Base-by-base conservation (phyloP, 495 filamentous ascomycete species). In the Annulohypoxylon moriforme region DNA sequence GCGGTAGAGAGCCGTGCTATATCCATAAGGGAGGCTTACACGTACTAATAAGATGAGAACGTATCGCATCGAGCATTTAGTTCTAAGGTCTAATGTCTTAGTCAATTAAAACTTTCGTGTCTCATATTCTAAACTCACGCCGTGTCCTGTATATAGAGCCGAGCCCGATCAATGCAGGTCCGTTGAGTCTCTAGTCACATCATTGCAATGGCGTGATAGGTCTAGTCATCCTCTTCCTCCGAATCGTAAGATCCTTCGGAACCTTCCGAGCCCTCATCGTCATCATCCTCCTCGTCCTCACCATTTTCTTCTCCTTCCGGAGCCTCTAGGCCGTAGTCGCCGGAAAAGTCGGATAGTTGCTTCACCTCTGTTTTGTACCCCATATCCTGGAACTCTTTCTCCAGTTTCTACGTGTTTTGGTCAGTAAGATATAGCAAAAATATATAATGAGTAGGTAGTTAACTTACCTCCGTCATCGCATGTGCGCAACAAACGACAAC, bases 401-500 rank as follows among this genome's bases (percentile, higher is more conserved):
- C 85, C 52, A 97, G 86, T 38, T 84, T 84, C 93, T 96, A 69
- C 55, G 59, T 55, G 58, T 64, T n/a, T 77, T 44, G 56, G 56
- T 65, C 65, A 72, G 25, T 60, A 60, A 33, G 47, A 63, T 62
- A 74, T 27, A 53, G 11, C 55, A 11, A 60, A 18, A 66, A 16
- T 20, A 50, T 7, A 24, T 16, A n/a, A 49, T 40, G 14, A 53
- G 61, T 10, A 33, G 62, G 61, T 10, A 33, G 62, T 36, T 38
- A 63, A 79, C 89, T 80, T 83, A 95, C 93, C 85, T 97, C 92
- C 69, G 90, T 84, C 87, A 97, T 91, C 44, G 93, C 87, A 34
- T 91, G 89, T 22, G 93, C 92, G 77, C 94, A 96, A n/a, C 96
- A 96, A 61, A 97, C 85, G 7, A 97, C 88, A 31, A 97, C 81